Conservation (phyloP, 768 basidiomycete genomes). For the Boletus rubroflammeus region DNA sequence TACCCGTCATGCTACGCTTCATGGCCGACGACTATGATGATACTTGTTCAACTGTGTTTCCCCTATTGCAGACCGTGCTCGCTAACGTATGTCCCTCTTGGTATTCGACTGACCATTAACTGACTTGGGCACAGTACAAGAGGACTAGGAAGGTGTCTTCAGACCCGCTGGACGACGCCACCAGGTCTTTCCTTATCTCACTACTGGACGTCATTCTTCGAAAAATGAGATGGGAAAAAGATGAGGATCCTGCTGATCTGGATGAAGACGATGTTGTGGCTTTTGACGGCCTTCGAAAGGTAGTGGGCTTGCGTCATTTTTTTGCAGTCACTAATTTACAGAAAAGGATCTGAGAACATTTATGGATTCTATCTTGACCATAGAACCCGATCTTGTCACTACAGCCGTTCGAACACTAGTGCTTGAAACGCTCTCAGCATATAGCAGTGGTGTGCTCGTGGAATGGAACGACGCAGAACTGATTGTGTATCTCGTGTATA, state of each 20-base stretch:
- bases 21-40: conserved; percentile 90
- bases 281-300: conserved; percentile 86
- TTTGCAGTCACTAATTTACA: conserved; percentile 11
- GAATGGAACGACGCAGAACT: conserved; percentile 95
- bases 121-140: conserved; percentile 66
- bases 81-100: conserved; percentile 49
- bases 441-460: conserved; percentile 53
- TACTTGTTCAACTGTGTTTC: conserved; percentile 81
- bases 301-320: conserved; percentile 28
- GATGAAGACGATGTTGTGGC: conserved; percentile 85
- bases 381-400: conserved; percentile 85
- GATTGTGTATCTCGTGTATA: conserved; percentile 87
- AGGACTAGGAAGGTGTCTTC: conserved; percentile 57
- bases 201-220: conserved; percentile 74
- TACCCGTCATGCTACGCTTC: conserved; percentile 84
- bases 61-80: conserved; percentile 73
- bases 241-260: conserved; percentile 71
- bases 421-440: conserved; percentile 68
- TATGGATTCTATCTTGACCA: conserved; percentile 80
- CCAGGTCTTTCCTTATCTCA: conserved; percentile 72
- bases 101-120: not conserved
- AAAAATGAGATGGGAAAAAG: conserved; percentile 90
- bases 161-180: conserved; percentile 58
- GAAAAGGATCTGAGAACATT: conserved; percentile 80
- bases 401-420: conserved; percentile 71